Conservation (phyloP, 345 rosid genomes). For the Sapria himalayana region DNA sequence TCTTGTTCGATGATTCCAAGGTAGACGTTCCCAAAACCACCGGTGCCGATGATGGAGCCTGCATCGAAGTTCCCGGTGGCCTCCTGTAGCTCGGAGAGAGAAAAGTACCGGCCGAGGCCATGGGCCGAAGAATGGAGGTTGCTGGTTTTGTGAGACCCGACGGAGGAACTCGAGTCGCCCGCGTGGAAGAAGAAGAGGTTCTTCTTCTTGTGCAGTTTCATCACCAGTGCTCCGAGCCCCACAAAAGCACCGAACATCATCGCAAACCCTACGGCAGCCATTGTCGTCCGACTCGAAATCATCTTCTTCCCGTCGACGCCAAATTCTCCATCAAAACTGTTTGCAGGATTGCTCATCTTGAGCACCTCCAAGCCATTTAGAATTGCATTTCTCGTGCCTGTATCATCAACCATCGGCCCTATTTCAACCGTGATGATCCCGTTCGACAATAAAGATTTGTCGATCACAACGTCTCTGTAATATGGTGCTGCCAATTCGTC, state of each 20-base stretch:
- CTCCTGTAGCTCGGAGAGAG: conserved; percentile 50
- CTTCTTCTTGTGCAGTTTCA: conserved; percentile 53
- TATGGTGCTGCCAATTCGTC: conserved; percentile 29
- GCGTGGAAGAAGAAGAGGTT: conserved; percentile 68
- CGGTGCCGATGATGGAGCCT: conserved; percentile 43
- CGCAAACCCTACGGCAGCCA: conserved; percentile 60
- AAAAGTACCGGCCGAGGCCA: conserved; percentile 52
- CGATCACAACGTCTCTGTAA: conserved; percentile 55
- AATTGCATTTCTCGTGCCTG: conserved; percentile 35
- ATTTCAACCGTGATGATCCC: conserved; percentile 35
- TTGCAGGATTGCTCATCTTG: conserved; percentile 52
- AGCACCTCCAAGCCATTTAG: conserved; percentile 53
- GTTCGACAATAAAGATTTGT: conserved; percentile 19
- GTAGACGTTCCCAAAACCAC: conserved; percentile 75
- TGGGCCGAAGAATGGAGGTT: conserved; percentile 30
- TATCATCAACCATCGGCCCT: conserved; percentile 38
- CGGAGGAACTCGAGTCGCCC: conserved; percentile 28
- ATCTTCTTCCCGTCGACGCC: conserved; percentile 34
- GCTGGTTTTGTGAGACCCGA: conserved; percentile 34
- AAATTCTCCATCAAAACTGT: conserved; percentile 63
- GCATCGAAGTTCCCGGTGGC: conserved; percentile 53
- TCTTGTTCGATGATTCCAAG: conserved; percentile 40
- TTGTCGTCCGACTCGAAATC: conserved; percentile 19
- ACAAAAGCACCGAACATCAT: conserved; percentile 81
- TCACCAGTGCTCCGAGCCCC: conserved; percentile 70